These are phyloP conservation scores for Vitis rupestris DNA, from an alignment of 164 flowering plant genomes.

Conservation along the genomic window DNA sequence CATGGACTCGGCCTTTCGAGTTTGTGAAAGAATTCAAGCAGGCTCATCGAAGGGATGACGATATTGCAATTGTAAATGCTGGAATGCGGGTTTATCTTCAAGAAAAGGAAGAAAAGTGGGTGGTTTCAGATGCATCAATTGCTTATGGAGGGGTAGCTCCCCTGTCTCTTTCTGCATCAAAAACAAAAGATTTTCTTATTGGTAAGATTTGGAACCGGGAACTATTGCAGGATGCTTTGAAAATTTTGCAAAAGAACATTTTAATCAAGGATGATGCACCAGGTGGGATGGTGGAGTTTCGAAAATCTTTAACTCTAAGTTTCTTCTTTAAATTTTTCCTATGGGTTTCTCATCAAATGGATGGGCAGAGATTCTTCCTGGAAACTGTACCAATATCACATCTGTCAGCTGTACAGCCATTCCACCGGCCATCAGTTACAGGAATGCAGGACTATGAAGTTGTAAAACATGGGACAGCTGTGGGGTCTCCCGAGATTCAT, in stretches of 20 bases:
- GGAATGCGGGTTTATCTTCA: constrained; percentile 87
- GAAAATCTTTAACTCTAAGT: constrained; percentile 78
- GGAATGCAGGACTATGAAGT: constrained; percentile 85
- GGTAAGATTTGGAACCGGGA: constrained; percentile 76
- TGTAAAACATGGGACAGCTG: constrained; percentile 71
- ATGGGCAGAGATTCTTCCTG: constrained; percentile 28
- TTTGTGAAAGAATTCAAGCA: constrained; percentile 96
- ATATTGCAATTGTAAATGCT: constrained; percentile 95
- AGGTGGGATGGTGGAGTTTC: constrained; percentile 98
- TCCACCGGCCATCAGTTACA: constrained; percentile 45
- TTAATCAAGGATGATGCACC: constrained; percentile 79
- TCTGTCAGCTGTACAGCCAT: constrained; percentile 65
- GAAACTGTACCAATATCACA: constrained; percentile 47
- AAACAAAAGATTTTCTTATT: constrained; percentile 52
- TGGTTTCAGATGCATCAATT: constrained; percentile 79
- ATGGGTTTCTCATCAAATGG: constrained; percentile 79
- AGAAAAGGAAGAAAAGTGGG: constrained; percentile 47
- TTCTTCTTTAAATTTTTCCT: constrained; percentile 91
- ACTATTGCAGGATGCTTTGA: constrained; percentile 55
- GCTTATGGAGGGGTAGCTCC: constrained; percentile 98
- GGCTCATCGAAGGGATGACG: constrained; percentile 97
- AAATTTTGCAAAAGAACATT: constrained; percentile 58
- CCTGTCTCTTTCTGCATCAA: constrained; percentile 56
- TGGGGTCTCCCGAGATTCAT: constrained; percentile 89
- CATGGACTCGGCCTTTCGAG: constrained; percentile 86